Conservation (phyloP, 2,329 filamentous ascomycete species). For the Hypoxylon sp. region DNA sequence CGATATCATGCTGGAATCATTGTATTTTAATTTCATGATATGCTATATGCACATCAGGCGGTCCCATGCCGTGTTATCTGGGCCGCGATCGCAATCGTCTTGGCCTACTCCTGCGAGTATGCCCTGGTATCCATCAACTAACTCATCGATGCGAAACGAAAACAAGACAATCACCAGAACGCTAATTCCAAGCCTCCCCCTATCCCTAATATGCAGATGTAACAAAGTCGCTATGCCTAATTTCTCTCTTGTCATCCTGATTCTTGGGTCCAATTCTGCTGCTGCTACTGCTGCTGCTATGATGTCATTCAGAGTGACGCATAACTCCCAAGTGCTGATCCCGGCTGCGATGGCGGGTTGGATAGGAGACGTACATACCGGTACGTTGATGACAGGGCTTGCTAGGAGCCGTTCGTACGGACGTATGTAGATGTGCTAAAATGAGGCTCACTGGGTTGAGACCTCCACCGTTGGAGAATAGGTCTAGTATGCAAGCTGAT, state of each 20-base stretch:
- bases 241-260: constrained; percentile 7
- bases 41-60: too few species aligned
- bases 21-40: too few species aligned
- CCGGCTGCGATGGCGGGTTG: background rate
- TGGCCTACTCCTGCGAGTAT: too few species aligned
- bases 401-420: background rate
- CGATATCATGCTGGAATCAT: too few species aligned
- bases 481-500: background rate
- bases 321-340: background rate
- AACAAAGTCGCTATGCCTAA: constrained; percentile 2
- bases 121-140: too few species aligned
- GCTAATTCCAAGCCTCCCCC: constrained; percentile 17
- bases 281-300: too few species aligned
- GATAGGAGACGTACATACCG: background rate
- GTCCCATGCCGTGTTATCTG: too few species aligned
- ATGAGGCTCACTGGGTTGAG: background rate
- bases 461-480: background rate
- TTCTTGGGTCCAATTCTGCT: background rate
- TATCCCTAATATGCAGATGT: constrained; percentile 16
- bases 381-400: background rate
- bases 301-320: background rate
- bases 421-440: background rate
- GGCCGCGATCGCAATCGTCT: too few species aligned
- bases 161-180: constrained; percentile 8
- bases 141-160: constrained; percentile 1